Evolutionary conservation across 2,329 filamentous ascomycete genomes (phyloP).

Genomic region (Eutypa lata): DNA sequence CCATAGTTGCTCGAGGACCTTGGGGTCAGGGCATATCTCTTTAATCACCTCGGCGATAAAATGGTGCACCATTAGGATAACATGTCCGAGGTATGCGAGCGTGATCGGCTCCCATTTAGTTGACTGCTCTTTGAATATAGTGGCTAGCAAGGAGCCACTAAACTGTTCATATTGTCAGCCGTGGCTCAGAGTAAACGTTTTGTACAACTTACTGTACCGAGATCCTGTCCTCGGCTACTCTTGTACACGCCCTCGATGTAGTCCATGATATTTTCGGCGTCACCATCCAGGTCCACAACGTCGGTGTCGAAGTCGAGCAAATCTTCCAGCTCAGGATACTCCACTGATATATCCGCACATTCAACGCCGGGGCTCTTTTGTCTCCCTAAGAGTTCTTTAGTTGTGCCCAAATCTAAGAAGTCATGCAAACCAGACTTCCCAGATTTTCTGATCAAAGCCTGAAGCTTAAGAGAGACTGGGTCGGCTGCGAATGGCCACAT

Average conservation of each 20-base stretch:
- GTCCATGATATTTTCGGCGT: slow-evolving; percentile 33
- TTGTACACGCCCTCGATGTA: slow-evolving; percentile 43
- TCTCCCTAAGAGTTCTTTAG: neutral
- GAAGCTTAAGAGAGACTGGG: neutral
- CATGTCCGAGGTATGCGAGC: slow-evolving; percentile 39
- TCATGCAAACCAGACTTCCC: neutral
- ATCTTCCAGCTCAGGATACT: slow-evolving; percentile 18
- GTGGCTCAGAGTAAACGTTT: neutral
- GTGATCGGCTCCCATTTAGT: slow-evolving; percentile 44
- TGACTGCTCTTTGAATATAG: slow-evolving; percentile 46
- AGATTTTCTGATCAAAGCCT: neutral
- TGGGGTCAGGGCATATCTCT: slow-evolving; percentile 37
- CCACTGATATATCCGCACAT: neutral
- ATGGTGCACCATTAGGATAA: slow-evolving; percentile 40
- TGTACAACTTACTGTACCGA: slow-evolving; percentile 33
- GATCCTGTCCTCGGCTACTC: slow-evolving; percentile 37
- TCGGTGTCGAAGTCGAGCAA: slow-evolving; percentile 24
- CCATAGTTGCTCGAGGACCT: slow-evolving; percentile 37
- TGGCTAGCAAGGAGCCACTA: slow-evolving; percentile 27
- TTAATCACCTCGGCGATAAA: slow-evolving; percentile 41
- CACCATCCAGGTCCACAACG: slow-evolving; percentile 6
- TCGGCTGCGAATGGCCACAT: slow-evolving; percentile 15
- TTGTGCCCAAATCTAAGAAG: neutral
- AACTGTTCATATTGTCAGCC: slow-evolving; percentile 13
- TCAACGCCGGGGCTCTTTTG: no score